Conservation (phyloP, 1,284 basidiomycete species). For the Wallemia mellicola region DNA sequence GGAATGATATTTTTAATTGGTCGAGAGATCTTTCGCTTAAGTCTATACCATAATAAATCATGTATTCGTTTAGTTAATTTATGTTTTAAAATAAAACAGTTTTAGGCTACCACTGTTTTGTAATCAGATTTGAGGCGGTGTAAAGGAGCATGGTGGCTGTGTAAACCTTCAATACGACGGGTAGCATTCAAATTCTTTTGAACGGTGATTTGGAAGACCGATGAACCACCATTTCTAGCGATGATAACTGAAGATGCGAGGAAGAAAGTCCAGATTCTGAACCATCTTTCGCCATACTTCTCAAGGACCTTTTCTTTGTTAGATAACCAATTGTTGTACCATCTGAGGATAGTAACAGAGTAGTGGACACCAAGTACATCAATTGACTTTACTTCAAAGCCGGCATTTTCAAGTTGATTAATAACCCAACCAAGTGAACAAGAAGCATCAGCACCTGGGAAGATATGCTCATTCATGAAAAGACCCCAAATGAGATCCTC, state of each 20-base stretch:
- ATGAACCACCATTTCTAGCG: constrained; percentile 41
- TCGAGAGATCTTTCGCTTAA: neutral
- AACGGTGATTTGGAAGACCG: constrained; percentile 80
- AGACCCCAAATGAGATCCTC: constrained; percentile 80
- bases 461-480: constrained; percentile 21
- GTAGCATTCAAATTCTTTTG: constrained; percentile 94
- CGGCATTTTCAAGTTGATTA: constrained; percentile 44
- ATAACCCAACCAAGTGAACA: constrained; percentile 91
- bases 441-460: constrained; percentile 90
- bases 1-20: constrained; percentile 5
- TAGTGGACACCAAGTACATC: constrained; percentile 88
- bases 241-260: constrained; percentile 5
- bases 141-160: constrained; percentile 9
- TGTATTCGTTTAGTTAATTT: too few species aligned
- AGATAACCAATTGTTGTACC: constrained; percentile 83
- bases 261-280: constrained; percentile 66
- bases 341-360: constrained; percentile 68
- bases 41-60: too few species aligned
- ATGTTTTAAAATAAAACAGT: too few species aligned
- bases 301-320: constrained; percentile 66
- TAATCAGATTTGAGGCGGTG: neutral
- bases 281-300: constrained; percentile 76
- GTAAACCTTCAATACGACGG: constrained; percentile 30
- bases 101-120: too few species aligned
- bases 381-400: constrained; percentile 85